These are phyloP conservation scores for Sporothrix dimorphospora DNA, from an alignment of 2,329 filamentous ascomycete genomes.

Conservation along the genomic window DNA sequence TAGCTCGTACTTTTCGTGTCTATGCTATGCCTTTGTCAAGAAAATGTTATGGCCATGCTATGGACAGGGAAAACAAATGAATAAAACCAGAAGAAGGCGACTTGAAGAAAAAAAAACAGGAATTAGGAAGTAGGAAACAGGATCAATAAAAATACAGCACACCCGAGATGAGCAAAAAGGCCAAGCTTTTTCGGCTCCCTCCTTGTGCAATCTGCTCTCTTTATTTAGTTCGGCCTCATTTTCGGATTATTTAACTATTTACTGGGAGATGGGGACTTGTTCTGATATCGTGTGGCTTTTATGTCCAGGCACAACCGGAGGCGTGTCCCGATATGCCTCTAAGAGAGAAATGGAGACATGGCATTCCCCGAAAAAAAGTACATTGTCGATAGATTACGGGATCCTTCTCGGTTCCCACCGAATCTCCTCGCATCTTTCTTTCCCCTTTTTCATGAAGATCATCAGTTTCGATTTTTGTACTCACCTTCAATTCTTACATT, in stretches of 20 bases:
- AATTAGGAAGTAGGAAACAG: background rate
- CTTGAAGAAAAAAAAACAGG: background rate
- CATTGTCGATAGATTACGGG: background rate
- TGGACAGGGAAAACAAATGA: background rate
- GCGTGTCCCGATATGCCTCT: conserved; percentile 1
- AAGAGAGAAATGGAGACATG: background rate
- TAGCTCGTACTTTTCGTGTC: background rate
- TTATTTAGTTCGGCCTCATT: conserved; percentile 12
- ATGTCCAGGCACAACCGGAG: background rate
- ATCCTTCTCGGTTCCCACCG: background rate
- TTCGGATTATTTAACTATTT: conserved; percentile 23
- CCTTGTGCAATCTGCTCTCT: background rate
- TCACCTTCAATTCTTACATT: background rate
- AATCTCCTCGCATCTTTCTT: background rate
- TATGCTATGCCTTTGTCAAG: background rate
- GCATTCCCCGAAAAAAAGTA: background rate
- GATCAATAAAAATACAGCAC: background rate
- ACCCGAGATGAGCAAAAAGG: conserved; percentile 15
- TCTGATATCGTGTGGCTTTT: background rate
- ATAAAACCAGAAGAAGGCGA: background rate
- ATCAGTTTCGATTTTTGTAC: background rate
- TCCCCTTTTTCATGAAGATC: background rate
- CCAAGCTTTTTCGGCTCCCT: conserved; percentile 7
- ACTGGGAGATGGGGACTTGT: background rate
- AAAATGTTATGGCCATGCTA: background rate